Conservation (phyloP, 2,329 filamentous ascomycete species). For the Drechmeria coniospora region DNA sequence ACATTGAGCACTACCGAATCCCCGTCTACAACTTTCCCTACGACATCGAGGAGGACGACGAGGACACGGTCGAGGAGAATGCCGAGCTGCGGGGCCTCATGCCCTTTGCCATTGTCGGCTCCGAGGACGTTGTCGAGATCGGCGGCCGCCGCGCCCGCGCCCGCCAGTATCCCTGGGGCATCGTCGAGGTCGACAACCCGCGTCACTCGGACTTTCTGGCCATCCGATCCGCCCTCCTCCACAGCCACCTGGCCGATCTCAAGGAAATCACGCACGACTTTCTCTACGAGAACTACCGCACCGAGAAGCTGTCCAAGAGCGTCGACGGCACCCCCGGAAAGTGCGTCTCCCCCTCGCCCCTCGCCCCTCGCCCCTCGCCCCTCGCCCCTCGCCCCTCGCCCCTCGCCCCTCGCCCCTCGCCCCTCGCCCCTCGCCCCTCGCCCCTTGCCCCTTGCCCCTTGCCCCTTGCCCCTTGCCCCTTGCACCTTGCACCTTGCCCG, state of each 20-base stretch:
- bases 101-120: constrained; percentile 98
- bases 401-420: no score
- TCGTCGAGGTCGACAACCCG: constrained; percentile 98
- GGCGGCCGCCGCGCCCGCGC: constrained; percentile 84
- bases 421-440: background rate
- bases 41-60: constrained; percentile 98
- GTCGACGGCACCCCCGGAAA: constrained; percentile 78
- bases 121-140: constrained; percentile 88
- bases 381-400: no score
- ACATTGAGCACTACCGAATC: constrained; percentile 99
- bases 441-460: no score
- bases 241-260: constrained; percentile 93
- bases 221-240: constrained; percentile 87
- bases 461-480: background rate
- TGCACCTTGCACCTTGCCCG: no score
- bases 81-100: constrained; percentile 93
- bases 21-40: constrained; percentile 99
- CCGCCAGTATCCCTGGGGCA: constrained; percentile 96
- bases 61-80: constrained; percentile 98
- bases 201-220: constrained; percentile 97
- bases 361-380: background rate
- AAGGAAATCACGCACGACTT: constrained; percentile 99
- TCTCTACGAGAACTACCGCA: constrained; percentile 99
- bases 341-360: constrained; percentile 48
- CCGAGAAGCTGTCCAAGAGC: constrained; percentile 99